Base-by-base conservation (phyloP, 805 yeast species). In the Nakazawaea ernobii region DNA sequence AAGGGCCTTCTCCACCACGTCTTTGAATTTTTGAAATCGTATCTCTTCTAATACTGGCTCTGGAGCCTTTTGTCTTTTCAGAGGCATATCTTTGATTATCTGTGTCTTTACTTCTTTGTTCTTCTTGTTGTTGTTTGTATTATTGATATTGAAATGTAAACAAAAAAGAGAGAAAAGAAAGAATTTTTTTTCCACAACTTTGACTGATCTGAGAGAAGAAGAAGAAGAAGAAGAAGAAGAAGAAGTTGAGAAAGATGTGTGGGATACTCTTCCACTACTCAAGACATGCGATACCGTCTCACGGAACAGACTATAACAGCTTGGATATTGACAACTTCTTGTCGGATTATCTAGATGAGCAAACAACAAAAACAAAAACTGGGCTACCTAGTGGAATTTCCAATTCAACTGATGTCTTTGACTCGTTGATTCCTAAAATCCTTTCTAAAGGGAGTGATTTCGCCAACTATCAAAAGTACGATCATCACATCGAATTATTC, bases 401-500 rank as follows among this genome's bases (percentile, higher is more conserved):
- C 49, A 42, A 37, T 17, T 14, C 45, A 2, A 47, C 49, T 3
- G 36, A 43, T 4, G 10, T 56, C 2, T 70, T 73, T 50, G 61
- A 67, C 5, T 48, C 58, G 6, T 54, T 79, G 33, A 58, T 71
- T 1, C 75, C 78, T 0, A 65, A 68, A 50, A 70, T 84, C 1
- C 59, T 75, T 1, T 67, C 74, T 5, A 67, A 94, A 58, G 95
- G 95, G 0, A 86, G 89, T 0, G 84, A 85, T 58, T 79, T 65
- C 57, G 67, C 71, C 6, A 40, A 50, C 8, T 66, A 67, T 33
- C 63, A 52, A 42, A 53, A 36, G 53, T 55, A 49, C 0, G 13
- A 33, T 6, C 30, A 14, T 1, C 45, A 58, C 15, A 51, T 64
- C 20, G 71, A 77, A 59, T 48, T 68, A 4, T 75, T 74, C 50